Percentiles rank a stretch among this genome's conserved stretches.
Evolutionary conservation across 306 rosid species (phyloP).

Genomic region (barrel medic (Medicago truncatula)): DNA sequence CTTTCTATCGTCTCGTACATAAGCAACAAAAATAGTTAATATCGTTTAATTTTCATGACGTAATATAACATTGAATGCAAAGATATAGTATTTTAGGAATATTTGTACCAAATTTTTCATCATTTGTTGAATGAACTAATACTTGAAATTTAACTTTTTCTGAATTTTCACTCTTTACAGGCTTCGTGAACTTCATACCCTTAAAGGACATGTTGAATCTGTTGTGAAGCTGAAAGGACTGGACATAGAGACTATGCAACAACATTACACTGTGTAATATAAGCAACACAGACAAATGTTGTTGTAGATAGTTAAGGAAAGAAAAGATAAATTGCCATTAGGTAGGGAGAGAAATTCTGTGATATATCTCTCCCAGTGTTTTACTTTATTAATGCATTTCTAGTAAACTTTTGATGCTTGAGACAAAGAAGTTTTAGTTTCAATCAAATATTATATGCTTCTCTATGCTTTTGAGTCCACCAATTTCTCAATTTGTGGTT

Average conservation of each 20-base stretch:
- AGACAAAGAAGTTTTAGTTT: conserved; percentile 44
- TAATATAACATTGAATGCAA: too few species aligned
- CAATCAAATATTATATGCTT: conserved; percentile 22
- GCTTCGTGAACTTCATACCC: conserved; percentile 97
- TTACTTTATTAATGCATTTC: conserved; percentile 46
- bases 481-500: conserved; percentile 22
- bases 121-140: background rate
- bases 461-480: conserved; percentile 36
- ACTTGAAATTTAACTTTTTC: background rate
- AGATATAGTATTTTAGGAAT: background rate
- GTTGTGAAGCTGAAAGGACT: conserved; percentile 97
- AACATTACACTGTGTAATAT: conserved; percentile 89
- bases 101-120: background rate
- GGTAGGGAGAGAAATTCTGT: conserved; percentile 53
- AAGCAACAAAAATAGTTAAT: too few species aligned
- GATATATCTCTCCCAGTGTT: conserved; percentile 49
- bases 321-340: conserved; percentile 28
- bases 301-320: conserved; percentile 32
- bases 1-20: background rate
- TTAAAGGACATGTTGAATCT: conserved; percentile 98
- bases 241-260: conserved; percentile 93
- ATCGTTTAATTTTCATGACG: too few species aligned
- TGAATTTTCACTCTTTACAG: conserved; percentile 41
- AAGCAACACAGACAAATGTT: conserved; percentile 15
- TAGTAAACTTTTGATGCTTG: conserved; percentile 38